These are phyloP conservation scores for Postia placenta DNA, from an alignment of 768 basidiomycete genomes.

Conservation along the genomic window DNA sequence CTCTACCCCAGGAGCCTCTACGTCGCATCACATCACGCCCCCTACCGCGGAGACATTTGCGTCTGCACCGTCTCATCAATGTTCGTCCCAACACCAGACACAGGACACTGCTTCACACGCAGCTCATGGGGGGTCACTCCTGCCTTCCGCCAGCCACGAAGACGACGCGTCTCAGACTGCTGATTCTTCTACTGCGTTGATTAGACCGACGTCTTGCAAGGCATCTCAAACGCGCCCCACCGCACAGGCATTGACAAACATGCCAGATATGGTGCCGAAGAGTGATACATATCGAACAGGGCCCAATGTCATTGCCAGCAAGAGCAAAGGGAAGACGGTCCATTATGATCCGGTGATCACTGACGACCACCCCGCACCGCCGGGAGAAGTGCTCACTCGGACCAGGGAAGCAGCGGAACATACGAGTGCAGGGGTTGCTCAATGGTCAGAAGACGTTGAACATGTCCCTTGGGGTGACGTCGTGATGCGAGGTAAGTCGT, in stretches of 20 bases:
- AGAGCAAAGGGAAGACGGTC: constrained; percentile 20
- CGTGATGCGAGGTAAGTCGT: constrained; percentile 69
- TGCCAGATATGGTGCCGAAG: too few species aligned
- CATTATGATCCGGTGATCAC: constrained; percentile 12
- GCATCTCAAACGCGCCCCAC: background rate
- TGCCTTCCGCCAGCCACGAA: background rate
- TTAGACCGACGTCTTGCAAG: constrained; percentile 1
- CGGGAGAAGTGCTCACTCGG: constrained; percentile 61
- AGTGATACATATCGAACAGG: too few species aligned
- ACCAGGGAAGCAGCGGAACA: constrained; percentile 47
- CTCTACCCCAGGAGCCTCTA: background rate
- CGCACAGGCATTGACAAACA: too few species aligned
- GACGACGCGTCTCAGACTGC: background rate
- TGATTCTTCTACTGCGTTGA: constrained; percentile 13
- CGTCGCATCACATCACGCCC: constrained; percentile 3
- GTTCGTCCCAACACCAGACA: background rate
- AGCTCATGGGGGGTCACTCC: too few species aligned
- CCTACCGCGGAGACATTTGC: constrained; percentile 23
- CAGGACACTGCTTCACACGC: too few species aligned
- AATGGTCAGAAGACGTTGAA: constrained; percentile 13
- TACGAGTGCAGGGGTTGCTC: constrained; percentile 61
- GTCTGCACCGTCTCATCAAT: constrained; percentile 19
- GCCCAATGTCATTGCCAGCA: constrained; percentile 1
- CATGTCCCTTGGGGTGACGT: constrained; percentile 41
- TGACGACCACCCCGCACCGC: constrained; percentile 41